phyloP scores from a whole-genome alignment of 345 rosid genomes.

The Draba incana region DNA sequence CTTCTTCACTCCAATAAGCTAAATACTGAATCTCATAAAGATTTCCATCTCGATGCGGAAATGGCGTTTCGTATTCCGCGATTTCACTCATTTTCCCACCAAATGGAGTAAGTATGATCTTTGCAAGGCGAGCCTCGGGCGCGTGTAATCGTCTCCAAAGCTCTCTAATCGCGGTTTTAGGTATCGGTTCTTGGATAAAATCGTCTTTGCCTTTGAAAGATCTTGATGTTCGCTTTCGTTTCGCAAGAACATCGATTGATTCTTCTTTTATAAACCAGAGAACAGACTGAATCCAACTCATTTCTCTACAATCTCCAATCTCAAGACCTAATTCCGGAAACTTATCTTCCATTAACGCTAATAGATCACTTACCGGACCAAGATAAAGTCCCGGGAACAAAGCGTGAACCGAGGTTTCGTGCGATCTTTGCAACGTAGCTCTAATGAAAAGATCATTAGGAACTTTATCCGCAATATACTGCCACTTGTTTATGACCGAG shows the following conservation, averaged over 20 bases:
- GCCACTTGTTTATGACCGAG: constrained; percentile 48
- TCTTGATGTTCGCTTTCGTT: constrained; percentile 22
- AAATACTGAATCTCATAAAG: constrained; percentile 49
- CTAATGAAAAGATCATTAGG: constrained; percentile 36
- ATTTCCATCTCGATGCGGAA: constrained; percentile 59
- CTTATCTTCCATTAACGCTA: constrained; percentile 21
- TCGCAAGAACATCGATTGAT: constrained; percentile 25
- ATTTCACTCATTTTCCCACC: constrained; percentile 66
- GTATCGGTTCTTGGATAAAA: constrained; percentile 44
- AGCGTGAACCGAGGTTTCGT: constrained; percentile 21
- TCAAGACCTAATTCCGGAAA: constrained; percentile 51
- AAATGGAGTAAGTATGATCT: constrained; percentile 52
- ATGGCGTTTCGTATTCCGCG: constrained; percentile 44
- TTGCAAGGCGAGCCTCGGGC: constrained; percentile 22
- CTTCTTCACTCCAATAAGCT: constrained; percentile 45
- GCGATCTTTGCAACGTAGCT: constrained; percentile 25
- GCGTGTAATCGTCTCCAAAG: constrained; percentile 27
- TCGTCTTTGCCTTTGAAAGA: constrained; percentile 55
- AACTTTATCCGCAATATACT: constrained; percentile 43
- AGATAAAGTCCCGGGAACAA: constrained; percentile 46
- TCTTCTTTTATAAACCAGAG: constrained; percentile 33
- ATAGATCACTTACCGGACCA: constrained; percentile 35
- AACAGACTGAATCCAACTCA: constrained; percentile 54
- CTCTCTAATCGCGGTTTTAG: constrained; percentile 37
- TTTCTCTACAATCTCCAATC: constrained; percentile 45